A percentile compares a stretch with the other conserved stretches of the same genome.
Evolutionary conservation across 805 yeast species (phyloP).

Genomic region (Wickerhamiella alocasiicola): DNA sequence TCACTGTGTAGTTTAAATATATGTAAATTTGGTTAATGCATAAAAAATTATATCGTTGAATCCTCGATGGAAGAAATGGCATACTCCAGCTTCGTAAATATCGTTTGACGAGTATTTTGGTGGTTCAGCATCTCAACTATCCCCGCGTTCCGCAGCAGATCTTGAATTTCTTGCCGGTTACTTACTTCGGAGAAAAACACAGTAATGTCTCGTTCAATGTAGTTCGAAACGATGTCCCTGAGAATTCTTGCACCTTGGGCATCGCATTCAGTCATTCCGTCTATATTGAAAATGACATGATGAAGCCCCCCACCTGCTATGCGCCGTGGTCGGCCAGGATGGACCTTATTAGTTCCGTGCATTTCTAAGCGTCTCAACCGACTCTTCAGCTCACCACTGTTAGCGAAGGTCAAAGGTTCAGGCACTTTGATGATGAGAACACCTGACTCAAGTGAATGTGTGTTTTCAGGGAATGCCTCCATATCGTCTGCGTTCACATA

Average conservation of each 20-base stretch:
- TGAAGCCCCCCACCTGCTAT: conserved; percentile 34
- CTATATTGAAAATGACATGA: conserved; percentile 58
- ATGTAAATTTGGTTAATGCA: background rate
- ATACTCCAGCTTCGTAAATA: conserved; percentile 42
- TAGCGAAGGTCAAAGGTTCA: conserved; percentile 81
- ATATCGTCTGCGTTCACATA: conserved; percentile 63
- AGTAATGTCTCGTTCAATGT: conserved; percentile 39
- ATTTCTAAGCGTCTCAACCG: conserved; percentile 58
- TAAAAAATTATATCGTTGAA: background rate
- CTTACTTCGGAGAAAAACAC: conserved; percentile 55
- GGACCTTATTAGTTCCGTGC: conserved; percentile 61
- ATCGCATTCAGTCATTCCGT: conserved; percentile 73
- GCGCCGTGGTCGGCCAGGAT: conserved; percentile 60
- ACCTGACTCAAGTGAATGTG: conserved; percentile 44
- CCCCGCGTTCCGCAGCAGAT: conserved; percentile 44
- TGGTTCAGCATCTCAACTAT: conserved; percentile 31
- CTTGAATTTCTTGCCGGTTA: conserved; percentile 34
- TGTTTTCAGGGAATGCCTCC: conserved; percentile 23
- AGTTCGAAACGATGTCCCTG: conserved; percentile 44
- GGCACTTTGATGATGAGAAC: conserved; percentile 71
- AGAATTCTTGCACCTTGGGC: conserved; percentile 69
- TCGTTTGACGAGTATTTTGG: conserved; percentile 28
- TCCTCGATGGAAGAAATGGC: conserved; percentile 32
- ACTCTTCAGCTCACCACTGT: conserved; percentile 60
- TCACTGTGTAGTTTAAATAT: conserved; percentile 38